Evolutionary conservation across 2,329 filamentous ascomycete species (phyloP).

Genomic region (Akanthomyces dipterigenus): DNA sequence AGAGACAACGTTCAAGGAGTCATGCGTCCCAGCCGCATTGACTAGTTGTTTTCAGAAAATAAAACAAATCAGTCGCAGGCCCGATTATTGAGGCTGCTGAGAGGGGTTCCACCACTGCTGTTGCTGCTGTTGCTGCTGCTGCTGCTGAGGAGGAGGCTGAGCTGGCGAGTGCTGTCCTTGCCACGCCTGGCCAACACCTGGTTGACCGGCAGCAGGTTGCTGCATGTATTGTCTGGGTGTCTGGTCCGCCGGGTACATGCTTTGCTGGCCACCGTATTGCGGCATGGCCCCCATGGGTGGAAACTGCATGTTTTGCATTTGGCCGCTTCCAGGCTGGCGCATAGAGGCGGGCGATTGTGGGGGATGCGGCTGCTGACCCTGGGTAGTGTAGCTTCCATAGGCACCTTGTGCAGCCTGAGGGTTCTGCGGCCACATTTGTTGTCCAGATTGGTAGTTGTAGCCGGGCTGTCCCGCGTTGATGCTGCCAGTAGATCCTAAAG

Average conservation of each 20-base stretch:
- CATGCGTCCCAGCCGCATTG: slow-evolving; percentile 2
- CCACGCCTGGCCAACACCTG: slow-evolving; percentile 46
- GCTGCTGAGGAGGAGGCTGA: background rate
- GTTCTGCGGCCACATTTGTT: slow-evolving; percentile 58
- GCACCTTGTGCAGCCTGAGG: slow-evolving; percentile 38
- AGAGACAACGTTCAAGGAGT: background rate
- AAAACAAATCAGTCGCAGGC: background rate
- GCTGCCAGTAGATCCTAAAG: slow-evolving; percentile 44
- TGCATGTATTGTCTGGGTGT: slow-evolving; percentile 63
- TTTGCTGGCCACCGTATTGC: slow-evolving; percentile 48
- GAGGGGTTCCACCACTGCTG: slow-evolving; percentile 13
- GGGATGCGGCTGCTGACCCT: slow-evolving; percentile 43
- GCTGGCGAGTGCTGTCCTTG: slow-evolving; percentile 56
- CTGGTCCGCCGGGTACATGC: slow-evolving; percentile 56
- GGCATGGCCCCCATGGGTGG: slow-evolving; percentile 53
- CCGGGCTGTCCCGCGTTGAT: slow-evolving; percentile 44
- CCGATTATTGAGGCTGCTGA: slow-evolving; percentile 14
- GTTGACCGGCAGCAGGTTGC: slow-evolving; percentile 37
- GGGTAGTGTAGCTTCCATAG: slow-evolving; percentile 47
- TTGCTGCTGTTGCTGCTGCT: slow-evolving; percentile 11
- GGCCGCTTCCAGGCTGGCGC: slow-evolving; percentile 46
- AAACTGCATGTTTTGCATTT: slow-evolving; percentile 56
- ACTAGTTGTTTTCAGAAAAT: background rate
- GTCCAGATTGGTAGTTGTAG: slow-evolving; percentile 57
- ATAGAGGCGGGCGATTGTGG: slow-evolving; percentile 52